A percentile compares a stretch with the other conserved stretches of the same genome.
phyloP scores from a whole-genome alignment of 2,329 filamentous ascomycete genomes.

The Clonostachys rhizophaga region DNA sequence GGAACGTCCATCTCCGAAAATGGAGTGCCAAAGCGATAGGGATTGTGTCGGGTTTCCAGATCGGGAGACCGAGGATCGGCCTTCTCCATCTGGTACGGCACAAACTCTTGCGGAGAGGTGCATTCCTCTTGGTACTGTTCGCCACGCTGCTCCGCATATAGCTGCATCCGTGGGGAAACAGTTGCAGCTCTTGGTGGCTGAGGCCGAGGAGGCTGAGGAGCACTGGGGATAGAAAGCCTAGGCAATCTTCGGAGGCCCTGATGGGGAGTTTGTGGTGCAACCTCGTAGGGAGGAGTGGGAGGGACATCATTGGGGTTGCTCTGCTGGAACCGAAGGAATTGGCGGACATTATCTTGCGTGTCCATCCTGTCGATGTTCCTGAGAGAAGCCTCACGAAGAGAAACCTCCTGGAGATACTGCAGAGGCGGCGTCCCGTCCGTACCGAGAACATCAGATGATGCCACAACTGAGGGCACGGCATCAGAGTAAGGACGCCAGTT shows the following conservation, averaged over 20 bases:
- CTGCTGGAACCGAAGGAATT: constrained; percentile 85
- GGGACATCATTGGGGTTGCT: constrained; percentile 49
- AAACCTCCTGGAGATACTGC: constrained; percentile 61
- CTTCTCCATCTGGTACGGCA: constrained; percentile 48
- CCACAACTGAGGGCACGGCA: constrained; percentile 75
- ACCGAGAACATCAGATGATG: constrained; percentile 86
- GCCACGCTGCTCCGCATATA: constrained; percentile 7
- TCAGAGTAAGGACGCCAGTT: constrained; percentile 66
- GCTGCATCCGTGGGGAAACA: constrained; percentile 16
- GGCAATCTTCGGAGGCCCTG: constrained; percentile 54
- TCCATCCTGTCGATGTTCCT: constrained; percentile 67
- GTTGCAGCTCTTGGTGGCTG: constrained; percentile 19
- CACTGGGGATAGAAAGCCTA: constrained; percentile 54
- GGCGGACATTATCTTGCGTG: constrained; percentile 87
- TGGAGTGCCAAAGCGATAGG: constrained; percentile 79
- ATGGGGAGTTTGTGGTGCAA: constrained; percentile 48
- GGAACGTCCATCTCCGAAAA: constrained; percentile 90
- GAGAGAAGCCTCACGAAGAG: constrained; percentile 54
- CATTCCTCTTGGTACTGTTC: constrained; percentile 7
- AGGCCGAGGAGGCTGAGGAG: constrained; percentile 9
- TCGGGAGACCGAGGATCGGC: constrained; percentile 48
- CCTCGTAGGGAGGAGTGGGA: constrained; percentile 65
- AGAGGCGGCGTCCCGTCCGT: constrained; percentile 60
- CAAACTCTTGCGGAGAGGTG: constrained; percentile 23
- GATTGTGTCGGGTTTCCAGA: constrained; percentile 48